Base-by-base conservation (phyloP, 768 basidiomycete species). In the Nidula microcarpa region DNA sequence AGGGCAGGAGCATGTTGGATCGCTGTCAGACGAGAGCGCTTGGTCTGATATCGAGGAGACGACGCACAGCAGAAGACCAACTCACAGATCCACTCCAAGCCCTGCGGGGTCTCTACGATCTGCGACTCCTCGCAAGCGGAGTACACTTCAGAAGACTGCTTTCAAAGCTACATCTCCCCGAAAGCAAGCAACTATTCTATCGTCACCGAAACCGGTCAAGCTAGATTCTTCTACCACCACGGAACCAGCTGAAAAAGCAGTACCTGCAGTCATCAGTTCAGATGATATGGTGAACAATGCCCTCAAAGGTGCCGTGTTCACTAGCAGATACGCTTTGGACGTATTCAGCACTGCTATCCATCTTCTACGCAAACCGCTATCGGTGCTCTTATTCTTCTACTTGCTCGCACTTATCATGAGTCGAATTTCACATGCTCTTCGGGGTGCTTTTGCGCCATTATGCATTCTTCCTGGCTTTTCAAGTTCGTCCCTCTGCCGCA, bases 401-500 rank as follows among this genome's bases (percentile, higher is more conserved):
- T 55, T 85, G 55, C 67, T 87, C 34, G 70, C 78, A 6, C 58
- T 78, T 52, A 56, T 81, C 56, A 47, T 79, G 6, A 65, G 62
- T n/a, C 59, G 63, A 34, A 65, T 85, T 46, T 71, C 75, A 6
- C 46, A 60, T 5, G 74, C 74, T 0, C 49, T 90, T 51, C 72
- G 72, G n/a, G 61, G 67, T 3, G 74, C 77, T 0, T 70, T 87
- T 52, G 62, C 74, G 2, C 87, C 89, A 0, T 47, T 89, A 1
- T 91, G 89, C 65, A 66, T 74, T 46, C 39, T 90, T 11, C 89
- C 89, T 2, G 74, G 79, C 13, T 63, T 89, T 33, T 82, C 81
- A 6, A 73, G 66, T 43, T 73, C 71, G 14, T 41, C 61, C 3
- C 54, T 85, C 43, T 89, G 86, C 60, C 60, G 56, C 9, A 55